Evolutionary conservation across 306 rosid genomes (phyloP).

Genomic region (Medicago lupulina): DNA sequence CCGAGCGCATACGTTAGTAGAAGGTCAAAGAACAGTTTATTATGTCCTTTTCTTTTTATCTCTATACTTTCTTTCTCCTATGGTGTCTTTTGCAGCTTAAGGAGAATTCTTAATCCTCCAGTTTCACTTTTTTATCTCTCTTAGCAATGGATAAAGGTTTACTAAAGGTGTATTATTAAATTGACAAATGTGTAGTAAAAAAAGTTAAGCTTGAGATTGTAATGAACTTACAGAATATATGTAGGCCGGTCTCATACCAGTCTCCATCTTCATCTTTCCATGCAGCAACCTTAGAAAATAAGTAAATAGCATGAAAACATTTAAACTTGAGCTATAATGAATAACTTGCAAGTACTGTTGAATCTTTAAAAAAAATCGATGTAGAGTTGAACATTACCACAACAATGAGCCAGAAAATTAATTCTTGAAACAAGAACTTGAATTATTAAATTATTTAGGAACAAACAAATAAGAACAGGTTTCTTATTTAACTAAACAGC

Average conservation of each 20-base stretch:
- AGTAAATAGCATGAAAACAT: slow-evolving; percentile 27
- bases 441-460: slow-evolving; percentile 5
- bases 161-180: neutral
- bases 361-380: slow-evolving; percentile 2
- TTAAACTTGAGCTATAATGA: slow-evolving; percentile 27
- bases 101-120: neutral
- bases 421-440: slow-evolving; percentile 21
- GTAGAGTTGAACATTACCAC: slow-evolving; percentile 19
- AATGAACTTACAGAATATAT: slow-evolving; percentile 87
- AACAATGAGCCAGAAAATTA: neutral
- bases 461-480: slow-evolving; percentile 12
- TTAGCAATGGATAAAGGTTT: neutral
- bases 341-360: slow-evolving; percentile 11
- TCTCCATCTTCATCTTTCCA: slow-evolving; percentile 99
- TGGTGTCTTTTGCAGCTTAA: neutral
- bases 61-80: slow-evolving; percentile 3
- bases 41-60: neutral
- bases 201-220: neutral
- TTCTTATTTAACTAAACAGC: slow-evolving; percentile 12
- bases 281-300: slow-evolving; percentile 79
- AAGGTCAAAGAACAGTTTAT: slow-evolving; percentile 1
- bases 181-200: slow-evolving; percentile 26
- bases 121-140: neutral
- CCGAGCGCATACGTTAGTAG: slow-evolving; percentile 21
- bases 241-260: slow-evolving; percentile 97